Percentiles rank a stretch among this genome's conserved stretches.
Conservation (phyloP, 2,329 filamentous ascomycete genomes). For the Scedosporium apiospermum region DNA sequence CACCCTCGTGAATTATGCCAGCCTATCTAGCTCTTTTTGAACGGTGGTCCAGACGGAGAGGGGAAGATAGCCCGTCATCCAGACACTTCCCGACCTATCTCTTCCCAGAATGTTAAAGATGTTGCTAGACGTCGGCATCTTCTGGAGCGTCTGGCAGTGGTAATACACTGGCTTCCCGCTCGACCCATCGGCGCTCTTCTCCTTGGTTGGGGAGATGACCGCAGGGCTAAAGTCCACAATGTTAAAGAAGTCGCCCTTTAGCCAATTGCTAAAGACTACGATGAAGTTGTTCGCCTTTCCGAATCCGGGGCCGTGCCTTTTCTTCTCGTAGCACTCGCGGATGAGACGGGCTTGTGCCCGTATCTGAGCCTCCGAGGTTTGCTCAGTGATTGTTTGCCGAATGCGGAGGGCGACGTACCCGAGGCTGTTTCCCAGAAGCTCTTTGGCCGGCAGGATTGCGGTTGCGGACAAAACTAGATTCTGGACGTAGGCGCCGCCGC, state of each 20-base stretch:
- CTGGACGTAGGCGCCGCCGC: background rate
- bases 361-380: background rate
- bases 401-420: background rate
- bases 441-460: background rate
- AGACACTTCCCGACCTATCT: conserved; percentile 11
- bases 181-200: background rate
- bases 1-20: background rate
- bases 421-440: background rate
- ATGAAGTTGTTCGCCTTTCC: conserved; percentile 6
- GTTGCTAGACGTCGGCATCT: conserved; percentile 7
- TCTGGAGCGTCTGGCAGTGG: background rate
- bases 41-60: conserved; percentile 8
- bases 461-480: background rate
- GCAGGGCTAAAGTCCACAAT: conserved; percentile 11
- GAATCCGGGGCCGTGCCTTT: background rate
- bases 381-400: background rate
- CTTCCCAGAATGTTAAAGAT: conserved; percentile 11
- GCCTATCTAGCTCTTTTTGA: conserved; percentile 9
- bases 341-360: background rate
- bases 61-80: conserved; percentile 10
- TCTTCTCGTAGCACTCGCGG: background rate
- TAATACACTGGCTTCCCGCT: conserved; percentile 7
- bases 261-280: conserved; percentile 11
- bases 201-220: conserved; percentile 3
- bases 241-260: conserved; percentile 10